These are phyloP conservation scores for Penicillium odoratum DNA, from an alignment of 495 filamentous ascomycete genomes.

Conservation along the genomic window DNA sequence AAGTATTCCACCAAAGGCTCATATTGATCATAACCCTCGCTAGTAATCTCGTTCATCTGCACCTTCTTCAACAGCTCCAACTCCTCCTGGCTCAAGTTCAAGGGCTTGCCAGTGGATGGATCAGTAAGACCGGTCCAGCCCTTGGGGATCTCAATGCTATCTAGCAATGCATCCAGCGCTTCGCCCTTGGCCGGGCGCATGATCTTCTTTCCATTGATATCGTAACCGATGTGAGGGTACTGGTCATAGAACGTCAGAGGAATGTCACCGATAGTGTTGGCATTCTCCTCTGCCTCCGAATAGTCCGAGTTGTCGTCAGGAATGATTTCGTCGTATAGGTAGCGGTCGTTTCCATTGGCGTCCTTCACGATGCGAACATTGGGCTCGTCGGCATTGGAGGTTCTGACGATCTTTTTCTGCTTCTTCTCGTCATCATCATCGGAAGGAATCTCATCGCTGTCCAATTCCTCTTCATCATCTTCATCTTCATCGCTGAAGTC, in stretches of 20 bases:
- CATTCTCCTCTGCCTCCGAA: slow-evolving; percentile 72
- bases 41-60: slow-evolving; percentile 84
- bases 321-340: slow-evolving; percentile 85
- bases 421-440: slow-evolving; percentile 35
- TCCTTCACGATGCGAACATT: slow-evolving; percentile 58
- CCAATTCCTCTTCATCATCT: slow-evolving; percentile 45
- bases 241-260: slow-evolving; percentile 93
- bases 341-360: slow-evolving; percentile 72
- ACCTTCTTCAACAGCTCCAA: slow-evolving; percentile 85
- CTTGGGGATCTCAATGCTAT: slow-evolving; percentile 96
- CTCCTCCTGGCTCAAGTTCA: slow-evolving; percentile 85
- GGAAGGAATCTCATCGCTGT: slow-evolving; percentile 54
- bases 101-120: slow-evolving; percentile 84
- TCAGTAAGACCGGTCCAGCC: slow-evolving; percentile 97
- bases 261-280: slow-evolving; percentile 94
- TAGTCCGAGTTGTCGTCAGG: slow-evolving; percentile 96
- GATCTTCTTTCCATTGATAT: slow-evolving; percentile 98
- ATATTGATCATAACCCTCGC: slow-evolving; percentile 89
- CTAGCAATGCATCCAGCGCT: slow-evolving; percentile 88
- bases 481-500: slow-evolving; percentile 47
- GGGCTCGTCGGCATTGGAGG: slow-evolving; percentile 26
- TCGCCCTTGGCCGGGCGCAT: slow-evolving; percentile 93
- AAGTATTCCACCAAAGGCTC: slow-evolving; percentile 93
- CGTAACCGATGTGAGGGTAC: slow-evolving; percentile 97
- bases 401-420: slow-evolving; percentile 20